Conservation (phyloP, 2,329 filamentous ascomycete species). For the Dactylellina sp. region DNA sequence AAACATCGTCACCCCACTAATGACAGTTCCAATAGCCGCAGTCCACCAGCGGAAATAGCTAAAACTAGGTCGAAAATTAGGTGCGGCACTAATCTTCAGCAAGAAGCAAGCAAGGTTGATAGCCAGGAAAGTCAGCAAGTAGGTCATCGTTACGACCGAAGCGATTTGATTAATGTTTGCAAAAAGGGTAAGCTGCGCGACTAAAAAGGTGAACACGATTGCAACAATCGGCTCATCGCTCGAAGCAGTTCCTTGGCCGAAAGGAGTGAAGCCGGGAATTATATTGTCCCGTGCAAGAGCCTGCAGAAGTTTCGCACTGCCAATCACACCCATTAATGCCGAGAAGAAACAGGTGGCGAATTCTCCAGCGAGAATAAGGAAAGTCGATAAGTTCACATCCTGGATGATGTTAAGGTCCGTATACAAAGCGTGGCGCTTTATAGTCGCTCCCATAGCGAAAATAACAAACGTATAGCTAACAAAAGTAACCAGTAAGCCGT, state of each 20-base stretch:
- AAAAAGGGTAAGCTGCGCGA: conserved; percentile 83
- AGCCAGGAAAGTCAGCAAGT: conserved; percentile 90
- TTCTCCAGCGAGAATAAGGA: conserved; percentile 81
- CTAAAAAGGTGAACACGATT: conserved; percentile 78
- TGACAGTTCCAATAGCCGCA: conserved; percentile 78
- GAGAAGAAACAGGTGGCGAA: conserved; percentile 87
- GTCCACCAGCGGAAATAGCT: conserved; percentile 91
- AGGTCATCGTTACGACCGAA: conserved; percentile 89
- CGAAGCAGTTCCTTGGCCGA: conserved; percentile 78
- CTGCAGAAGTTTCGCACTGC: conserved; percentile 84
- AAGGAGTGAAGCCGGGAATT: conserved; percentile 78
- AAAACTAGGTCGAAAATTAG: conserved; percentile 88
- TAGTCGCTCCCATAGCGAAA: conserved; percentile 79
- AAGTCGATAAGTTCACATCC: conserved; percentile 79
- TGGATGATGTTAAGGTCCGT: conserved; percentile 83
- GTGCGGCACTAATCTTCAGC: conserved; percentile 85
- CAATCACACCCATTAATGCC: conserved; percentile 86
- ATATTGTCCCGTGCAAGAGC: conserved; percentile 83
- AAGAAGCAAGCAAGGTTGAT: conserved; percentile 89
- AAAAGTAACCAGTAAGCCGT: conserved; percentile 80
- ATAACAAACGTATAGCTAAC: conserved; percentile 80
- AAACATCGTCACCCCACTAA: conserved; percentile 85
- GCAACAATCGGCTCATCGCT: conserved; percentile 81
- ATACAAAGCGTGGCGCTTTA: conserved; percentile 79
- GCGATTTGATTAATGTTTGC: conserved; percentile 89